Evolutionary conservation across 2,329 filamentous ascomycete species (phyloP).

Genomic region (Dothistroma septosporum): DNA sequence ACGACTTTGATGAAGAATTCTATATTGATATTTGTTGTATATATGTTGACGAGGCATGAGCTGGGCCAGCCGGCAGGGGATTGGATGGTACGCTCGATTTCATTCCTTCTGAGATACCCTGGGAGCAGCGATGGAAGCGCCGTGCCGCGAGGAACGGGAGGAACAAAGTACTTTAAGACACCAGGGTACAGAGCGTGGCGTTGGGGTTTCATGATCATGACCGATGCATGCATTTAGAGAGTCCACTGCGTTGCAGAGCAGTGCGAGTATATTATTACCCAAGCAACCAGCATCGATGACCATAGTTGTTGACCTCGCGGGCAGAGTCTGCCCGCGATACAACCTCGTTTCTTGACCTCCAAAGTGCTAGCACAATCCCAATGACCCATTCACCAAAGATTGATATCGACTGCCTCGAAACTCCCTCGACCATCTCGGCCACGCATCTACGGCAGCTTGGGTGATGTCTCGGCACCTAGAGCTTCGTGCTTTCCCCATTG

Average conservation of each 20-base stretch:
- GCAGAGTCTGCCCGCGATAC: too few species aligned
- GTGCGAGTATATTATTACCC: not conserved
- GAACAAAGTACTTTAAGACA: not conserved
- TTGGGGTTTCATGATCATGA: not conserved
- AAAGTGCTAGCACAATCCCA: too few species aligned
- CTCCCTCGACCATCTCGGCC: too few species aligned
- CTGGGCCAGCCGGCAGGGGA: not conserved
- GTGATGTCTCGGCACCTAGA: too few species aligned
- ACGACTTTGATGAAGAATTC: not conserved
- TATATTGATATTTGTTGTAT: conserved; percentile 4
- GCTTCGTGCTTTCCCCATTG: too few species aligned
- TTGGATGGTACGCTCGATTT: not conserved
- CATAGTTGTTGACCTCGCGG: too few species aligned
- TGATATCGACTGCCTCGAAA: too few species aligned
- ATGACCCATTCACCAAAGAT: too few species aligned
- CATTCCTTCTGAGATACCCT: conserved; percentile 14
- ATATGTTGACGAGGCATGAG: not conserved
- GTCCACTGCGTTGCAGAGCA: not conserved
- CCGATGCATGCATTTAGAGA: not conserved
- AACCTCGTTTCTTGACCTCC: too few species aligned
- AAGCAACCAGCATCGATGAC: not conserved
- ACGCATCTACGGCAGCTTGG: too few species aligned
- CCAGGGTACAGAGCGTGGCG: not conserved
- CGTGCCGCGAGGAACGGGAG: not conserved
- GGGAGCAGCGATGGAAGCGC: not conserved